phyloP scores from a whole-genome alignment of 306 rosid genomes.

The Astragalus membranaceus region DNA sequence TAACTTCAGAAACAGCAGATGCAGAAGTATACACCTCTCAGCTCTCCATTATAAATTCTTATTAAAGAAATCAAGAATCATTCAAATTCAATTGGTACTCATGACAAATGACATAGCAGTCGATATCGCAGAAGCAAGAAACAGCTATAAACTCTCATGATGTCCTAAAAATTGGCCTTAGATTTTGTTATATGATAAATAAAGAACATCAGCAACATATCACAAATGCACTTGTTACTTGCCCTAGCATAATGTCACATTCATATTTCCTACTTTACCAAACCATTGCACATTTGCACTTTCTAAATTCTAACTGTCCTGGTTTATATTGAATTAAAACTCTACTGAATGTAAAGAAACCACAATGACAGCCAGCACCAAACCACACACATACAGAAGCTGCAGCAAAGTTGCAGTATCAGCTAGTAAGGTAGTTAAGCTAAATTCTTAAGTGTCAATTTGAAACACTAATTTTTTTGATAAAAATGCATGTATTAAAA shows the following conservation, averaged over 20 bases:
- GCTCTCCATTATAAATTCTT: background rate
- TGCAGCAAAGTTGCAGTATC: background rate
- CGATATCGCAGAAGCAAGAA: background rate
- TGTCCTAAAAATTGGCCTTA: background rate
- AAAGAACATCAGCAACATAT: background rate
- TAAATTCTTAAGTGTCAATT: background rate
- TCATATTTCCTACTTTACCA: background rate
- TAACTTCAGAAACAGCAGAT: constrained; percentile 1
- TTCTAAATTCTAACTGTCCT: background rate
- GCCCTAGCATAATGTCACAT: background rate
- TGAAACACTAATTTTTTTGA: too few species aligned
- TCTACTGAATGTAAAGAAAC: background rate
- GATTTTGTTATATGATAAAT: background rate
- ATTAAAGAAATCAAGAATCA: background rate
- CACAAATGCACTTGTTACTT: background rate
- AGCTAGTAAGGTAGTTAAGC: background rate
- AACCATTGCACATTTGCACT: background rate
- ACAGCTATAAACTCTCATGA: background rate
- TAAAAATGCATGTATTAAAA: too few species aligned
- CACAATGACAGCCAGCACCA: too few species aligned
- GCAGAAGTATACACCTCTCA: background rate
- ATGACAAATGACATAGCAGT: constrained; percentile 1
- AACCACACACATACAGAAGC: background rate
- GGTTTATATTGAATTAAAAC: background rate
- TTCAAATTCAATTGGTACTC: background rate